Conservation (phyloP, 23 red algal genomes). For the Cyanidiococcus yangmingshanensis region DNA sequence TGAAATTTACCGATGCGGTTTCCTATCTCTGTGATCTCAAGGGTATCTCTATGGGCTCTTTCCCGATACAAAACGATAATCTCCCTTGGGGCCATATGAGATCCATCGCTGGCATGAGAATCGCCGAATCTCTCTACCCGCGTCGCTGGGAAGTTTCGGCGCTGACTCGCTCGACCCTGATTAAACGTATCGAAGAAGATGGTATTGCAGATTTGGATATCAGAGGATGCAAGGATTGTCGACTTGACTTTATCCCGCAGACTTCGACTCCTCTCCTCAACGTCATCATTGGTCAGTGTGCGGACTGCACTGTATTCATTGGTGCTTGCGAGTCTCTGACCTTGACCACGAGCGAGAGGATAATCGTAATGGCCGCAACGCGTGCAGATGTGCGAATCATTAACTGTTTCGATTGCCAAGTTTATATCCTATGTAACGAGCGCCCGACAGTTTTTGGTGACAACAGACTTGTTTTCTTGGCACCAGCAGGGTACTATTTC, state of each 20-base stretch:
- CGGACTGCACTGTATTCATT: neutral
- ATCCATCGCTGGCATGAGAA: neutral
- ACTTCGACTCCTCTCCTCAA: neutral
- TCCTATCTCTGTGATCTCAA: neutral
- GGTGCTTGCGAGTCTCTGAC: slow-evolving; percentile 1
- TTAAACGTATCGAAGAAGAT: neutral
- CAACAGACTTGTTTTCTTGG: neutral
- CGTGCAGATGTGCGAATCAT: neutral
- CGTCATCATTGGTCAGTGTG: neutral
- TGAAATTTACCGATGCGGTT: neutral
- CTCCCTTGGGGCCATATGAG: neutral
- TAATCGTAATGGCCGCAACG: neutral
- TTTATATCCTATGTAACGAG: slow-evolving; percentile 1
- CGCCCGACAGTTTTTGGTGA: neutral
- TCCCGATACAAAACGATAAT: neutral
- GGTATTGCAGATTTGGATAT: neutral
- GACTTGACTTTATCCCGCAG: neutral
- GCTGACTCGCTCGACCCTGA: neutral
- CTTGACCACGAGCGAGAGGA: slow-evolving; percentile 1
- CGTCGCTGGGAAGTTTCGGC: neutral
- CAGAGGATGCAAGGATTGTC: neutral
- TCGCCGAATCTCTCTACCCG: neutral
- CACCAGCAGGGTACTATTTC: neutral
- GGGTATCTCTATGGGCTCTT: neutral
- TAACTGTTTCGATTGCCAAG: neutral